Percentiles rank a stretch among this genome's conserved stretches.
phyloP scores from a whole-genome alignment of 2,329 filamentous ascomycete species.

The Fusarium odoratissimum region DNA sequence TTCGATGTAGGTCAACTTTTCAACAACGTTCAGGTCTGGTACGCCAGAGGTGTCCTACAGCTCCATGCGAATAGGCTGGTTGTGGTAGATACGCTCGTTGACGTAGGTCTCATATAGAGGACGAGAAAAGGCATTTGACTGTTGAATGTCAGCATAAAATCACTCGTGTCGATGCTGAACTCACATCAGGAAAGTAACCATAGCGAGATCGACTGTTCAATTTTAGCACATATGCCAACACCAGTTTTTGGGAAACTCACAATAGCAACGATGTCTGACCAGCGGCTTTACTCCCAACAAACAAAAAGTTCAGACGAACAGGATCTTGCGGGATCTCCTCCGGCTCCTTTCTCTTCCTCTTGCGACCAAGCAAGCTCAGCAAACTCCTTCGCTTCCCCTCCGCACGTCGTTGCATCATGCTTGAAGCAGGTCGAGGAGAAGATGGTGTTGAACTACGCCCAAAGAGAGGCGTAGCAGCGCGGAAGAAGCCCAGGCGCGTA shows the following conservation, averaged over 20 bases:
- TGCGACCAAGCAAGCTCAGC: conserved; percentile 44
- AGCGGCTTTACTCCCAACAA: conserved; percentile 48
- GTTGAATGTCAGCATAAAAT: neutral
- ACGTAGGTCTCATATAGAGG: conserved; percentile 53
- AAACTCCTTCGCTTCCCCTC: conserved; percentile 31
- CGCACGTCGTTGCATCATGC: neutral
- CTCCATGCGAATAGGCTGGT: conserved; percentile 47
- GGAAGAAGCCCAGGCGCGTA: conserved; percentile 47
- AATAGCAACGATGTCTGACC: conserved; percentile 55
- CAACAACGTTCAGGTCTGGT: conserved; percentile 51
- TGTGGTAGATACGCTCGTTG: conserved; percentile 42
- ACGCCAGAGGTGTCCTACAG: conserved; percentile 56
- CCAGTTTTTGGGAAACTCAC: conserved; percentile 33
- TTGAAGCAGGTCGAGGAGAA: conserved; percentile 28
- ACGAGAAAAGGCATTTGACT: conserved; percentile 50
- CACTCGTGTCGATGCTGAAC: neutral
- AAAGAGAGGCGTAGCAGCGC: conserved; percentile 44
- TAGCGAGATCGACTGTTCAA: conserved; percentile 51
- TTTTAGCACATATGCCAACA: neutral
- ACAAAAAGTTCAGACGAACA: conserved; percentile 51
- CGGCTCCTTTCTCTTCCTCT: conserved; percentile 42
- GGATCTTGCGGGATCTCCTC: conserved; percentile 33
- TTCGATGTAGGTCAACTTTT: conserved; percentile 49
- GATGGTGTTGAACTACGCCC: conserved; percentile 23
- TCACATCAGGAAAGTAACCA: conserved; percentile 53